phyloP scores from a whole-genome alignment of 345 rosid genomes.

The Ailanthus altissimus region DNA sequence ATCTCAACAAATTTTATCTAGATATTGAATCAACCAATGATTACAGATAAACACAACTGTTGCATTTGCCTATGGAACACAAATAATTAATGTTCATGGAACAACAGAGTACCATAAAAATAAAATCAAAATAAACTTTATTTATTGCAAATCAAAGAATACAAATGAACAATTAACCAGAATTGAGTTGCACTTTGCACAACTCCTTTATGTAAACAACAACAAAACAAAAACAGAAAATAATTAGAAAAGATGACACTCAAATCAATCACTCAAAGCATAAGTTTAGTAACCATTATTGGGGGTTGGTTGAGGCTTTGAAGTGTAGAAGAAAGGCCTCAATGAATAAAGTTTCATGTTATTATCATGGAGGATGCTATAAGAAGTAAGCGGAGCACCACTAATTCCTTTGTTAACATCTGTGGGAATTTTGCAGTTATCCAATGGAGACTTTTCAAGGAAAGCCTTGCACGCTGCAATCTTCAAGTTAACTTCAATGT shows the following conservation, averaged over 20 bases:
- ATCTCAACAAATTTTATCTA: too few species aligned
- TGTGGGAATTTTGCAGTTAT: constrained; percentile 32
- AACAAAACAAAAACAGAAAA: neutral
- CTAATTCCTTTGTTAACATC: constrained; percentile 35
- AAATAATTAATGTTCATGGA: neutral
- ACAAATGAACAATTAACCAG: neutral
- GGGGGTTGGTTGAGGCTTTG: constrained; percentile 16
- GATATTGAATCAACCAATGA: too few species aligned
- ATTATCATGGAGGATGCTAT: constrained; percentile 27
- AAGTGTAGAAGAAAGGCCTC: constrained; percentile 38
- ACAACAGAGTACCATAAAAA: neutral
- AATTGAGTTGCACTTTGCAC: neutral
- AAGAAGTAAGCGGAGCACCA: constrained; percentile 35
- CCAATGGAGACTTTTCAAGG: constrained; percentile 34
- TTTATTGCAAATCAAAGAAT: neutral
- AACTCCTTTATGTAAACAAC: neutral
- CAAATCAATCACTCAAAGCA: neutral
- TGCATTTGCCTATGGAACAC: neutral
- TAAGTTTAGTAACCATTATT: constrained; percentile 25
- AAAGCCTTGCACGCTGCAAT: constrained; percentile 45
- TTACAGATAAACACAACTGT: too few species aligned
- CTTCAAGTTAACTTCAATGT: constrained; percentile 23
- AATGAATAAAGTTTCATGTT: constrained; percentile 31
- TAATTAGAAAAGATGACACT: neutral
- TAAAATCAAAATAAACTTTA: neutral